phyloP scores from a whole-genome alignment of 2,329 filamentous ascomycete species.

The Pestalotiopsis sp. region DNA sequence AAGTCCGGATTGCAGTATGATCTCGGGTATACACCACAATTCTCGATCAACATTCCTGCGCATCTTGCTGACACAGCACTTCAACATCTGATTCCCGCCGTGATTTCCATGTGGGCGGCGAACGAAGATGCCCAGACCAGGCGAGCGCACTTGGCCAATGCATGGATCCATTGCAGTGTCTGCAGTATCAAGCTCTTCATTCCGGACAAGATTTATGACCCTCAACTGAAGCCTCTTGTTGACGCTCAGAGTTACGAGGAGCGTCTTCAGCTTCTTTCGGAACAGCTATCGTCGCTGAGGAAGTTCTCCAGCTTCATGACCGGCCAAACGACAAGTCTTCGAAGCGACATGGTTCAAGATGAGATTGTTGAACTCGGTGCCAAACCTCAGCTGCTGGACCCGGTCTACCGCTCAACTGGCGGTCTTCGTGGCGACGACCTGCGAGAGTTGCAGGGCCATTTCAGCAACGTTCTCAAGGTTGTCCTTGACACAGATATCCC shows the following conservation, averaged over 20 bases:
- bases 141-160: conserved; percentile 51
- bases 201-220: conserved; percentile 85
- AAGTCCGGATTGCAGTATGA: conserved; percentile 27
- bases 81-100: conserved; percentile 45
- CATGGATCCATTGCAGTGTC: conserved; percentile 78
- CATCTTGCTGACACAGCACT: conserved; percentile 41
- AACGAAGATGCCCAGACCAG: conserved; percentile 26
- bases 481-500: conserved; percentile 53
- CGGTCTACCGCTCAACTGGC: conserved; percentile 70
- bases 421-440: conserved; percentile 65
- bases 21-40: background rate
- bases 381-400: conserved; percentile 64
- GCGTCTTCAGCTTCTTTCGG: conserved; percentile 56
- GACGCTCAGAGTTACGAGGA: conserved; percentile 62
- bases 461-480: conserved; percentile 74
- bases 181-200: conserved; percentile 80
- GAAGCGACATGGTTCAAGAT: conserved; percentile 63
- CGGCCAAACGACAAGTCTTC: conserved; percentile 68
- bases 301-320: conserved; percentile 70
- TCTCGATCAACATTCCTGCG: conserved; percentile 18
- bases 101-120: conserved; percentile 46
- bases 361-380: conserved; percentile 68
- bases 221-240: conserved; percentile 67
- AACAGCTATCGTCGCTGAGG: conserved; percentile 62
- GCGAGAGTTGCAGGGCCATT: conserved; percentile 72